Conservation (phyloP, 495 filamentous ascomycete genomes). For the Lophiotrema nucula region DNA sequence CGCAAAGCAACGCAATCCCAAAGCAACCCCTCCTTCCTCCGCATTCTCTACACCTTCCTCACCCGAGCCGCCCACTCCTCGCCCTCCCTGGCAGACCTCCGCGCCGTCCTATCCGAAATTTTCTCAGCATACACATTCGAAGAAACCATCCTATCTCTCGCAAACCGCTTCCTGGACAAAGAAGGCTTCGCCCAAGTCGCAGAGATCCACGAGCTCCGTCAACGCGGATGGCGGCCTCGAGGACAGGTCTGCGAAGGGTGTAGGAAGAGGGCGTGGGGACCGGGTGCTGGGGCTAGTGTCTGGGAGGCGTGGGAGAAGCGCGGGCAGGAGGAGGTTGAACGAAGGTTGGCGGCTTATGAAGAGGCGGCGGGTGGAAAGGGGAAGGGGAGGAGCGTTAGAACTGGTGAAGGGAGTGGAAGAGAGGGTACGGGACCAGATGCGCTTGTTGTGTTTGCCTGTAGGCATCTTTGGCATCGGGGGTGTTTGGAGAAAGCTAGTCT, state of each 20-base stretch:
- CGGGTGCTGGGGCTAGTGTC: constrained; percentile 72
- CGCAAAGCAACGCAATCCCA: constrained; percentile 39
- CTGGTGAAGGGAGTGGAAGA: constrained; percentile 4
- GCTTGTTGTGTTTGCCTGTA: constrained; percentile 45
- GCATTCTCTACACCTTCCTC: constrained; percentile 88
- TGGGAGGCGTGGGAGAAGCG: constrained; percentile 78
- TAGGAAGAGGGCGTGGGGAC: constrained; percentile 81
- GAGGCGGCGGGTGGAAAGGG: constrained; percentile 32
- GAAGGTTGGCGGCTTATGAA: constrained; percentile 28
- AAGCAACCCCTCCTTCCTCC: constrained; percentile 76
- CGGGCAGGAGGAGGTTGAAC: constrained; percentile 41
- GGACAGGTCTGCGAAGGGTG: constrained; percentile 87
- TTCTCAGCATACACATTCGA: constrained; percentile 96
- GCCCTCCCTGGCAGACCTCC: constrained; percentile 81
- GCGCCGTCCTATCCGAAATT: constrained; percentile 78
- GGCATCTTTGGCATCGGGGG: constrained; percentile 41
- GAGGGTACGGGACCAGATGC: constrained; percentile 23
- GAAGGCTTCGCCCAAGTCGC: constrained; percentile 85
- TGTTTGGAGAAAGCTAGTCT: constrained; percentile 35
- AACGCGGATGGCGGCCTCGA: constrained; percentile 83
- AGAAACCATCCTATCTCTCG: constrained; percentile 77
- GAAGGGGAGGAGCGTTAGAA: constrained; percentile 18
- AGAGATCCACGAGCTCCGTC: constrained; percentile 69
- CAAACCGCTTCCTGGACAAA: constrained; percentile 82
- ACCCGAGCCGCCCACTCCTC: constrained; percentile 75